Base-by-base conservation (phyloP, 1,139 yeast genomes). In the Hemisphaericaspora lyxosophila region DNA sequence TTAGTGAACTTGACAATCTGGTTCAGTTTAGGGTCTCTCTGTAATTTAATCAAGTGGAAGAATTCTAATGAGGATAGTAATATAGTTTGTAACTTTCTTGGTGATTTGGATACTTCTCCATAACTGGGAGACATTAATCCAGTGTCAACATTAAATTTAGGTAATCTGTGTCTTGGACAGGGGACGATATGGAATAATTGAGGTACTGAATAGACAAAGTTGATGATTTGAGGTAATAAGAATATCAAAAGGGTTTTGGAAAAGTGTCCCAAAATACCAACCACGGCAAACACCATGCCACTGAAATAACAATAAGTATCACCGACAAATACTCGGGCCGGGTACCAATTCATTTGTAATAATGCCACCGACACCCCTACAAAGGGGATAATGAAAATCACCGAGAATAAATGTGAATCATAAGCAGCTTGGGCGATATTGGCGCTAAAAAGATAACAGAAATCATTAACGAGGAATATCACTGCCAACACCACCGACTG, bases 251-350 rank as follows among this genome's bases (percentile, higher is more conserved):
- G 70, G 0, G 99, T 92, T 62, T 92, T 92, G 34, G 97, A 87
- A 59, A 90, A 94, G 64, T 92, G 99, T 2, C 97, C 97, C 43
- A 88, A 74, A 31, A 92, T 94, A 3, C 97, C 97, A 19, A 88
- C 96, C 26, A 90, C 94, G 0, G 97, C 98, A 62, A 92, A 90
- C 1, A 92, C 96, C 98, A 92, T 92, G 3, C 99, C 99, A 23
- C 96, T 88, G 60, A 92, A 89, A 62, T 94, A 92, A 62, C 99
- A 92, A 66, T 85, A 94, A 0, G 98, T 92, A 57, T 92, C 99
- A 17, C 99, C 99, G 4, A 94, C 99, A 66, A 92, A 92, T 1
- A 88, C 97, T 41, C 66, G 65, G 0, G 98, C 89, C 1, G 98
- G 98, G 66, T 73, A 92, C 84, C 92, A 85, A 59, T 92, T 92